Evolutionary conservation across 345 rosid species (phyloP), one percentile per base, ranked within the genome.

Genomic region (Lenwebbia sp.): DNA sequence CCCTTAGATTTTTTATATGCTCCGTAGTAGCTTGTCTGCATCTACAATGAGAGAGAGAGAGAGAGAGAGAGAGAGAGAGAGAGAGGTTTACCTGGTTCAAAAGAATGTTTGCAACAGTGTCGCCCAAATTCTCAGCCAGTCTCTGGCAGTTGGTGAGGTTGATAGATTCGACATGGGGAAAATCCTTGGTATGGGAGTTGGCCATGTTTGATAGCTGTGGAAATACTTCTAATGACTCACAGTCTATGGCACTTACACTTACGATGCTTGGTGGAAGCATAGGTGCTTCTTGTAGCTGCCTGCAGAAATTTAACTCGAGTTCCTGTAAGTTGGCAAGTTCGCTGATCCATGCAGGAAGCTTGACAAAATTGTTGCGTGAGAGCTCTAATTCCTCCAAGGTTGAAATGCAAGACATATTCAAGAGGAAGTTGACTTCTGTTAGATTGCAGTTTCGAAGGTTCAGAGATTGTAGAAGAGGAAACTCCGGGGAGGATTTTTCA

Each of bases 371-470:
- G 88, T 88, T 88, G n/a, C 84, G 15, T 30, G 87, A 85, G 49
- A 85, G 84, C 60, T 30, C 28, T 74, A 82, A 55, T 58, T 83
- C 86, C 84, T 57, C 76, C 85, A 86, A 58, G 23, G 91, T 84
- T 6, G 84, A 70, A 76, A 84, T 47, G 50, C 86, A 84, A 30
- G 49, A 83, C 51, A 86, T 57, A 52, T 10, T 85, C 86, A 41
- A 28, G 49, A 54, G 87, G 82, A 81, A 85, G 74, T 53, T 84
- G n/a, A 58, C 54, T 50, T 85, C 83, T 13, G 83, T 49, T 53
- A 87, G 60, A 47, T 85, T 87, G 86, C 90, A 87, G 33, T 87
- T 82, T 30, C 30, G 88, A 54, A 89, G 85, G 54, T 87, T 49
- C 55, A 89, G 44, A 26, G 81, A 74, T 78, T 41, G 55, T 22